Evolutionary conservation across 345 rosid species (phyloP).

Genomic region (Linum trigynum): DNA sequence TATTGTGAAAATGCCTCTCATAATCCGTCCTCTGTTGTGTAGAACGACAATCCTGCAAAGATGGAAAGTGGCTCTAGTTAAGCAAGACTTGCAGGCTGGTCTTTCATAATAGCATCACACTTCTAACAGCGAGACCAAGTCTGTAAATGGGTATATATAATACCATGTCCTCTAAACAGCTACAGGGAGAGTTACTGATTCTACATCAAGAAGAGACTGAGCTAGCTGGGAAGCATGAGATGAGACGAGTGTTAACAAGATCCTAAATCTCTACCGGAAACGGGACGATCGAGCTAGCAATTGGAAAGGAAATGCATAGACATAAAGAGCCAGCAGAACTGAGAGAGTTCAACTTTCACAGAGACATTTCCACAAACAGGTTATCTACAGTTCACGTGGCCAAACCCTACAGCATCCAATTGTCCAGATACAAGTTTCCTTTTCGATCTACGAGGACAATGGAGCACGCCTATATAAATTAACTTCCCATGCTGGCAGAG

Average conservation of each 20-base stretch:
- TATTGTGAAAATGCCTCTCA: slow-evolving; percentile 59
- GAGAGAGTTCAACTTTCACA: background rate
- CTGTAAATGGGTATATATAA: no score
- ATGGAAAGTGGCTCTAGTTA: background rate
- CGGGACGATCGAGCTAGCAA: background rate
- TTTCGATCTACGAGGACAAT: background rate
- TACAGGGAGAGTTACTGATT: background rate
- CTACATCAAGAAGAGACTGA: background rate
- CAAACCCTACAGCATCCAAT: background rate
- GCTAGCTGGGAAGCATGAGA: no score
- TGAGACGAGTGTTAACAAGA: background rate
- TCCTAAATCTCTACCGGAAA: background rate
- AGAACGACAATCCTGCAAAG: slow-evolving; percentile 57
- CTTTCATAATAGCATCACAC: no score
- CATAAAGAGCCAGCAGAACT: no score
- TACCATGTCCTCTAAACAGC: background rate
- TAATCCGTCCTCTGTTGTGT: slow-evolving; percentile 54
- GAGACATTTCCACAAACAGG: background rate
- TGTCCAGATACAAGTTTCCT: background rate
- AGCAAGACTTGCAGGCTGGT: background rate
- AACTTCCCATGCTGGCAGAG: background rate
- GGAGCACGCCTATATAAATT: background rate
- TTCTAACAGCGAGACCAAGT: background rate
- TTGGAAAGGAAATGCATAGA: background rate
- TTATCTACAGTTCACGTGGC: background rate